Evolutionary conservation across 352 stramenopile species (phyloP), one percentile per base, ranked within the genome.

Genomic region (Phytopythium boreale): DNA sequence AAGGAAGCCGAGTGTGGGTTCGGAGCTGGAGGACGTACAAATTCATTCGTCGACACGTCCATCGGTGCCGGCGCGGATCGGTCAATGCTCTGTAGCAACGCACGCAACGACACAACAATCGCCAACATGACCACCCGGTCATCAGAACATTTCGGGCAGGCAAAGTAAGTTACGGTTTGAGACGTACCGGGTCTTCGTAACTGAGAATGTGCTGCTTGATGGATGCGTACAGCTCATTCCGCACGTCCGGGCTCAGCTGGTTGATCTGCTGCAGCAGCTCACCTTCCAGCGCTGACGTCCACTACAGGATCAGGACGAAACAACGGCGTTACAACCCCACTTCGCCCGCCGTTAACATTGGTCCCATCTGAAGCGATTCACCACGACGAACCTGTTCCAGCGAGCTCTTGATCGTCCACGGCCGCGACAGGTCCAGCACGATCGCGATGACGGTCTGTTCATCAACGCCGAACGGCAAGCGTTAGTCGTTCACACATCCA

Each of bases 351-450:
- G 7, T 3, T 34, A 7, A 7, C 29, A 34, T 7, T 34, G 29
- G 4, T 34, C 29, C 4, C 29, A 34, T 34, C 29, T 3, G 29
- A 34, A 34, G 29, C 7, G 4, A 34, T n/a, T 20, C 3, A 46
- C 52, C 8, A 22, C 8, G 2, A 55, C 44, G 17, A 47, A 80
- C 76, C 71, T 81, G 80, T 34, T 95, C 87, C 52, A 95, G 62
- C 43, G 80, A 79, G 61, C 70, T 83, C 71, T 95, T 92, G 70
- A 95, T 90, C 31, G 82, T 90, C 87, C 87, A 95, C 14, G 82
- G 84, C 29, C 80, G 73, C 46, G 80, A 90, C 46, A 90, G 62
- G 69, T 95, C 87, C 50, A 93, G 44, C 47, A 90, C 81, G 55
- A 95, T 77, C 0, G 67, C 76, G 24, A 83, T 72, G 41, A 92